A percentile compares a stretch with the other conserved stretches of the same genome.
Evolutionary conservation across 805 yeast species (phyloP).

Genomic region (Yamadazyma akitaensis): DNA sequence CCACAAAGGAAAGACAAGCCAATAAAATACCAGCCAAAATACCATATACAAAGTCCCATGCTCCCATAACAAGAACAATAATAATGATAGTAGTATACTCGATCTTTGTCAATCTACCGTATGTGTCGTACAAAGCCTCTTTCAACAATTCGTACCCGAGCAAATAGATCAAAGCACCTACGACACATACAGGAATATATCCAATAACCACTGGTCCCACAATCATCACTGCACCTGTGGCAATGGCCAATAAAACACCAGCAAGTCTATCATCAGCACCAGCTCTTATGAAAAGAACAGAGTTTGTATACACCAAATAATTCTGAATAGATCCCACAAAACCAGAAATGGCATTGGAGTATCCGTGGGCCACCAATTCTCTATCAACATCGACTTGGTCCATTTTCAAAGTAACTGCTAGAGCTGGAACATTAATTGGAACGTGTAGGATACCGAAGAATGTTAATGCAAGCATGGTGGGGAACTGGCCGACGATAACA

Average conservation of each 20-base stretch:
- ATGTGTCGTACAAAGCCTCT: conserved; percentile 84
- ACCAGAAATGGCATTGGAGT: conserved; percentile 84
- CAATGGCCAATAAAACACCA: conserved; percentile 82
- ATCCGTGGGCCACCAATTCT: conserved; percentile 93
- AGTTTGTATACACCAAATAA: conserved; percentile 91
- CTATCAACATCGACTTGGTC: conserved; percentile 87
- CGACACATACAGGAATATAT: conserved; percentile 92
- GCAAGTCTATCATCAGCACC: conserved; percentile 91
- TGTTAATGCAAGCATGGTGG: conserved; percentile 93
- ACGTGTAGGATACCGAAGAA: conserved; percentile 95
- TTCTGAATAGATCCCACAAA: conserved; percentile 85
- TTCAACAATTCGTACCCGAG: conserved; percentile 86
- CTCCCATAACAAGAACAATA: conserved; percentile 93
- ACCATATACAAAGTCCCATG: conserved; percentile 91
- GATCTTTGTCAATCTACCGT: conserved; percentile 66
- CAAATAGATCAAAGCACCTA: conserved; percentile 85
- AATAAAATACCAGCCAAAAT: conserved; percentile 84
- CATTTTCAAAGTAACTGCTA: conserved; percentile 85
- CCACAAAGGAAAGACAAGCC: conserved; percentile 94
- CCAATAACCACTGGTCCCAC: conserved; percentile 93
- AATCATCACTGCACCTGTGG: conserved; percentile 77
- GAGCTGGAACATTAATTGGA: conserved; percentile 96
- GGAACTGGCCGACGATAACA: conserved; percentile 63
- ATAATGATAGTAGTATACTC: conserved; percentile 83
- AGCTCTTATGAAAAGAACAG: conserved; percentile 85